These are phyloP conservation scores for Fusarium pseudonygamai DNA, from an alignment of 2,329 filamentous ascomycete species.

Conservation along the genomic window DNA sequence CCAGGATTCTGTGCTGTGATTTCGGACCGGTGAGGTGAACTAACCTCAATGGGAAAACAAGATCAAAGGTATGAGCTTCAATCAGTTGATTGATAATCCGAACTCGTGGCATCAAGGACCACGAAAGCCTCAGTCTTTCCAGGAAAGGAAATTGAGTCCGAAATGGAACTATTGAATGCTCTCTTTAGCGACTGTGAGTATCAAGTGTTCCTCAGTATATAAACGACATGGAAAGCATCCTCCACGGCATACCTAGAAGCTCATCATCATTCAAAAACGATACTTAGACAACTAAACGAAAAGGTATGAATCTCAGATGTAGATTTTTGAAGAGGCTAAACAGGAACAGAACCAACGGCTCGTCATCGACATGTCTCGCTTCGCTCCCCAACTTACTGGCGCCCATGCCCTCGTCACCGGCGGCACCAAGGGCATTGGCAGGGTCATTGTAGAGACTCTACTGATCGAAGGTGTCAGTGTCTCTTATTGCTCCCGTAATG, in stretches of 20 bases:
- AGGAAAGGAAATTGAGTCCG: not conserved
- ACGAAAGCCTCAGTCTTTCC: not conserved
- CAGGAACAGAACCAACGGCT: no score
- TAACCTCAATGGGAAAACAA: constrained; percentile 1
- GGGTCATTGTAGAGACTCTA: constrained; percentile 31
- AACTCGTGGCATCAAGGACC: not conserved
- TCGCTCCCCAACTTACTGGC: constrained; percentile 19
- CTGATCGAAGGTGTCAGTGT: constrained; percentile 42
- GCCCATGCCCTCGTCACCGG: not conserved
- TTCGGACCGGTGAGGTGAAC: not conserved
- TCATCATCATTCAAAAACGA: not conserved
- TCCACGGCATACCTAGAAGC: not conserved
- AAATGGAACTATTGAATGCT: fast-evolving
- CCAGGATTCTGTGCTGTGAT: not conserved
- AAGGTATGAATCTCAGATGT: not conserved
- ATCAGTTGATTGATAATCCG: not conserved
- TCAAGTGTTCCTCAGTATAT: not conserved
- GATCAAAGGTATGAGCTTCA: not conserved
- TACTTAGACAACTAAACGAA: not conserved
- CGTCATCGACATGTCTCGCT: not conserved
- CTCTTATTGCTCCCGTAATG: constrained; percentile 38
- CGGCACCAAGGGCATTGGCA: constrained; percentile 42
- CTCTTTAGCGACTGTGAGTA: no score
- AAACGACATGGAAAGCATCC: not conserved
- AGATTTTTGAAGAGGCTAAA: not conserved